phyloP scores from a whole-genome alignment of 1,284 basidiomycete genomes.

The Chalciporus piperatoides region DNA sequence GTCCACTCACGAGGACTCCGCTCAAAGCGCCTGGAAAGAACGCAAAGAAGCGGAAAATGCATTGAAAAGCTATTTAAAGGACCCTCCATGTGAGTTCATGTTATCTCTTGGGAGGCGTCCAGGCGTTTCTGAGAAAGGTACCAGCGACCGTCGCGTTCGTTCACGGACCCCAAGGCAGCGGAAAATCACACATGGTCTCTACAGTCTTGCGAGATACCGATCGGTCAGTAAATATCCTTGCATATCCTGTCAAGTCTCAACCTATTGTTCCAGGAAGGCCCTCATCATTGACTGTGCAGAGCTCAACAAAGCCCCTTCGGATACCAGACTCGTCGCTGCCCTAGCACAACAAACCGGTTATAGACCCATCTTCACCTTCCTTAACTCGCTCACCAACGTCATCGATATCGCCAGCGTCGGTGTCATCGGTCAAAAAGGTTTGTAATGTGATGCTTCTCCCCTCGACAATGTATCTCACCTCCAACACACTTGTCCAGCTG shows the following conservation, averaged over 20 bases:
- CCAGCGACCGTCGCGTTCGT: constrained; percentile 72
- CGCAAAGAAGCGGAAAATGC: constrained; percentile 71
- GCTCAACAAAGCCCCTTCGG: constrained; percentile 71
- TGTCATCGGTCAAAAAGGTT: constrained; percentile 91
- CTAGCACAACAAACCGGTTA: constrained; percentile 87
- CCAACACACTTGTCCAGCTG: constrained; percentile 49
- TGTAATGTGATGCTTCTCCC: not conserved
- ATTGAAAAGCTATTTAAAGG: constrained; percentile 68
- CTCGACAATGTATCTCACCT: not conserved
- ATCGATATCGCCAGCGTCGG: constrained; percentile 93
- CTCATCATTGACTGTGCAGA: constrained; percentile 81
- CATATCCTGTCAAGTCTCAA: not conserved
- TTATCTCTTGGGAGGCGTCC: not conserved
- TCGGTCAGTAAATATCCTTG: constrained; percentile 42
- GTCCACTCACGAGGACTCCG: constrained; percentile 16
- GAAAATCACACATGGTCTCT: constrained; percentile 75
- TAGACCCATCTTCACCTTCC: constrained; percentile 86
- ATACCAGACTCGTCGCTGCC: constrained; percentile 63
- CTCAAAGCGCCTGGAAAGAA: constrained; percentile 72
- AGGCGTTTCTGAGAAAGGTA: constrained; percentile 6
- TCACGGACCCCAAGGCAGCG: constrained; percentile 90
- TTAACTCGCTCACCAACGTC: constrained; percentile 81
- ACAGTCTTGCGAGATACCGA: constrained; percentile 56
- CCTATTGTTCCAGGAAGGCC: constrained; percentile 46
- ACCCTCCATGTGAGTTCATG: constrained; percentile 57